A percentile compares a stretch with the other conserved stretches of the same genome.
phyloP scores from a whole-genome alignment of 805 yeast species.

The Wickerhamomyces canadensis region DNA sequence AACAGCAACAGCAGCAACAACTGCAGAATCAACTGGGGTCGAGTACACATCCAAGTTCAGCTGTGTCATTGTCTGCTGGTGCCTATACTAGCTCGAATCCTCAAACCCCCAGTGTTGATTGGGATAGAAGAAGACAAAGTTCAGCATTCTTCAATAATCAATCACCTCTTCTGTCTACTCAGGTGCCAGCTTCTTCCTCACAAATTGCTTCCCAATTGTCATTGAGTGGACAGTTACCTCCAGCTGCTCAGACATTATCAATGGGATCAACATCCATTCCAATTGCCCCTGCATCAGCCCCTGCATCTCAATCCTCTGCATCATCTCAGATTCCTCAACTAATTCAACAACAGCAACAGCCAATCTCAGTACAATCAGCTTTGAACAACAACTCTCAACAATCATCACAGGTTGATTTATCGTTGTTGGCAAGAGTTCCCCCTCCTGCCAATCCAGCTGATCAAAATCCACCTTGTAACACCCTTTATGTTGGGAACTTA shows the following conservation, averaged over 20 bases:
- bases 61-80: constrained; percentile 6
- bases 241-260: constrained; percentile 9
- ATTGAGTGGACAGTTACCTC: constrained; percentile 7
- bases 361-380: constrained; percentile 4
- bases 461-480: constrained; percentile 98
- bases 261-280: constrained; percentile 4
- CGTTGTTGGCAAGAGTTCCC: constrained; percentile 72
- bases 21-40: constrained; percentile 7
- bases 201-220: constrained; percentile 22
- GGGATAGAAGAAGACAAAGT: constrained; percentile 50
- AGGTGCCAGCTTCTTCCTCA: constrained; percentile 12
- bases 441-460: constrained; percentile 98
- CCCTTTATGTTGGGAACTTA: constrained; percentile 91
- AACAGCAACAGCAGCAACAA: constrained; percentile 16
- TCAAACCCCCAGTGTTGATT: constrained; percentile 37
- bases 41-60: constrained; percentile 3
- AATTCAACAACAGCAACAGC: constrained; percentile 11
- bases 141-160: constrained; percentile 43
- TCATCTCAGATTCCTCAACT: constrained; percentile 10
- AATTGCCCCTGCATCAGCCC: constrained; percentile 1
- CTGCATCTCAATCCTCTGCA: constrained; percentile 5
- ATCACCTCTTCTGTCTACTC: constrained; percentile 21
- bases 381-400: constrained; percentile 10
- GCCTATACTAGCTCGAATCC: constrained; percentile 27
- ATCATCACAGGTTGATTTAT: constrained; percentile 50